These are phyloP conservation scores for Carallia brachiata DNA, from an alignment of 345 rosid genomes.

Conservation along the genomic window DNA sequence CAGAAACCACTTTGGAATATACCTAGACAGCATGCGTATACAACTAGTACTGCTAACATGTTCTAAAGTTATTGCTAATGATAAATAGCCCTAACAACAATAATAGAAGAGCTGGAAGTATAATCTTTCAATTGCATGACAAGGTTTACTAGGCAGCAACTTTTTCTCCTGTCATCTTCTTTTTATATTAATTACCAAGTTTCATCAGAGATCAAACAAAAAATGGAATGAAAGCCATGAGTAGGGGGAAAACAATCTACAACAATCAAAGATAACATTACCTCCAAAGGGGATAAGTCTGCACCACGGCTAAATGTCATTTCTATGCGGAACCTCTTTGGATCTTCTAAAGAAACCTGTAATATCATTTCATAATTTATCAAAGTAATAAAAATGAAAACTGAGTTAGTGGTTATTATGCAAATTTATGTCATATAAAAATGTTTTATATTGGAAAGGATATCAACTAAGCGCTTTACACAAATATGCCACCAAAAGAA, in stretches of 20 bases:
- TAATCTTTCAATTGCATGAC: too few species aligned
- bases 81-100: neutral
- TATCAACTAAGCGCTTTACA: neutral
- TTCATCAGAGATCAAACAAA: neutral
- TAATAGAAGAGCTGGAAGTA: neutral
- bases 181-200: neutral
- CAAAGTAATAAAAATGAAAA: too few species aligned
- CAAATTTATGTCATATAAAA: too few species aligned
- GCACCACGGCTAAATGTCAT: slow-evolving; percentile 97
- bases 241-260: neutral
- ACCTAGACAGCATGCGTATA: neutral
- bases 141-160: too few species aligned
- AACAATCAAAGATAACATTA: slow-evolving; percentile 22
- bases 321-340: slow-evolving; percentile 82
- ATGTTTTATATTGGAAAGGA: neutral
- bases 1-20: neutral
- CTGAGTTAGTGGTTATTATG: too few species aligned
- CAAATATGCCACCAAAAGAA: neutral
- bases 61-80: neutral
- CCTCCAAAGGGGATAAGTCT: slow-evolving; percentile 93
- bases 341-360: slow-evolving; percentile 84
- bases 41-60: neutral
- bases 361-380: slow-evolving; percentile 8
- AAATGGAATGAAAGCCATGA: neutral
- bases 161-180: neutral